Conservation (phyloP, 352 stramenopile genomes). For the Phytophthora sp. region DNA sequence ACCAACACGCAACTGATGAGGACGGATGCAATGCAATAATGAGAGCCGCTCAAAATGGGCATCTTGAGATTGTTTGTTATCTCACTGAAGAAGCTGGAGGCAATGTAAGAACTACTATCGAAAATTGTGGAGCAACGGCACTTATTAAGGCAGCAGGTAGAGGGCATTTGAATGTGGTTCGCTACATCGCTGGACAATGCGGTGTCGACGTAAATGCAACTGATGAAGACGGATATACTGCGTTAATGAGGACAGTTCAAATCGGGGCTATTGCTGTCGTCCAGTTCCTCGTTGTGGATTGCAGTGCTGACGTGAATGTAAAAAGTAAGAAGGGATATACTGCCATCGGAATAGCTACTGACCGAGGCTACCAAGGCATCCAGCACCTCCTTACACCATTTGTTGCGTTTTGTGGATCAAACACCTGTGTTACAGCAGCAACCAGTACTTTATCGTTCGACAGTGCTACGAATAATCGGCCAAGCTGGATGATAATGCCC, state of each 20-base stretch:
- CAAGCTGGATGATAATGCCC: neutral
- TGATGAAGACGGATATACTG: neutral
- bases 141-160: no score
- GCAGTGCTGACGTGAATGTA: neutral
- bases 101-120: neutral
- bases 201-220: slow-evolving; percentile 1
- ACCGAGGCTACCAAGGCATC: neutral
- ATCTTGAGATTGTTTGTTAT: neutral
- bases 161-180: no score
- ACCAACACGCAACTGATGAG: neutral
- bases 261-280: neutral
- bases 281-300: neutral
- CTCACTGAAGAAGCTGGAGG: neutral
- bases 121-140: no score
- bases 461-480: neutral
- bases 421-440: neutral
- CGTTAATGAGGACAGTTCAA: neutral
- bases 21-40: neutral
- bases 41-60: neutral
- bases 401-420: neutral
- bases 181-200: neutral
- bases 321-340: neutral
- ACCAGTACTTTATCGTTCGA: no score
- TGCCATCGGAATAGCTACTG: neutral
- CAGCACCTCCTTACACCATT: neutral